Base-by-base conservation (phyloP, 75 land plant species). In the Sequoiadendron giganteum region DNA sequence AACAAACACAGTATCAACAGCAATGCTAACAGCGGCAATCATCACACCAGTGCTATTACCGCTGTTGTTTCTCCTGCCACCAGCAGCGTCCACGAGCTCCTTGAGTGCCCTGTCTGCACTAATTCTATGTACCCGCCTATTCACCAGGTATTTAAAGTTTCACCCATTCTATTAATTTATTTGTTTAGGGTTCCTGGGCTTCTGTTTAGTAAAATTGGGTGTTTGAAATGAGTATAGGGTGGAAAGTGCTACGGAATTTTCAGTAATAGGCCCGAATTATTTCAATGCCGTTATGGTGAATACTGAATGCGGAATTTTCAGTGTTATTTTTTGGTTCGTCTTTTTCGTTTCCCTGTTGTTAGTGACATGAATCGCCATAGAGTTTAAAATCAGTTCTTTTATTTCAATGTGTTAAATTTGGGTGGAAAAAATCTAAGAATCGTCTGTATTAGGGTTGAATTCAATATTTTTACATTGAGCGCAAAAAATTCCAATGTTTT, bases 101-200 rank as follows among this genome's bases (percentile, higher is more conserved):
- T 96, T n/a, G 97, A 96, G 84, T 96, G 97, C 87, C 97, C 97
- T 3, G 97, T 96, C n/a, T 96, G 97, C 86, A 94, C 96, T 54
- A 96, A 96, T 89, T 96, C 97, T 34, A 96, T 96, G 97, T 96
- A 96, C 86, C 97, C 97, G 9, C 97, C 97, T 21, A 96, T 96
- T 86, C 97, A 96, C 85, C 97, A 96, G 97, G 97, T 96, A 61
- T 25, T 40, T 34, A 80, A 39, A 77, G 30, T 19, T 88, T 9
- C 55, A 1, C 68, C 34, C 18, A 72, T 48, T 75, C 18, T 36
- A 18, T 79, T 40, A 1, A 19, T 19, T 87, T 47, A 16, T 38
- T 86, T 77, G 65, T 34, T 48, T 85, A 4, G n/a, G 83, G 75
- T 10, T 83, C 72, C 28, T 61, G 36, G 10, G 10, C 6, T 82